phyloP scores from a whole-genome alignment of 306 rosid genomes.

The Lathyrus sativus region DNA sequence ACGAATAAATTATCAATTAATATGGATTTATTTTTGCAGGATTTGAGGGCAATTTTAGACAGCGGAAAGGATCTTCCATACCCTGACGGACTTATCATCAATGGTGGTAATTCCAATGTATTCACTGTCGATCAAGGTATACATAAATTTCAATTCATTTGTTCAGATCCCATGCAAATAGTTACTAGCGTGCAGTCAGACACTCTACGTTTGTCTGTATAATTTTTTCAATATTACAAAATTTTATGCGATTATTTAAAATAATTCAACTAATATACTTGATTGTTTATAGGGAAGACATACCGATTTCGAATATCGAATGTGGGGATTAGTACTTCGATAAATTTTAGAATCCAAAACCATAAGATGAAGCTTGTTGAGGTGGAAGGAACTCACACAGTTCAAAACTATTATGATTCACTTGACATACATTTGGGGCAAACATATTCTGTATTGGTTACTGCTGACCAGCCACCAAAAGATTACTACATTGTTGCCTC shows the following conservation, averaged over 20 bases:
- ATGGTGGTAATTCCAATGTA: slow-evolving; percentile 70
- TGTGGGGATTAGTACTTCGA: slow-evolving; percentile 74
- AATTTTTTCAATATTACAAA: neutral
- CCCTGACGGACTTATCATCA: slow-evolving; percentile 83
- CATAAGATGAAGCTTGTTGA: slow-evolving; percentile 77
- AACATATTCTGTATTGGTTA: slow-evolving; percentile 70
- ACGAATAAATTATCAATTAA: neutral
- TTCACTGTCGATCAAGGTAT: slow-evolving; percentile 79
- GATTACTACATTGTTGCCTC: slow-evolving; percentile 76
- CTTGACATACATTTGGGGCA: slow-evolving; percentile 90
- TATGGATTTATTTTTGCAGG: slow-evolving; percentile 47
- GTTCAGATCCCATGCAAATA: neutral
- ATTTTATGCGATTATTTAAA: neutral
- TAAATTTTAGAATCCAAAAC: slow-evolving; percentile 85
- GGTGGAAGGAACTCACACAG: slow-evolving; percentile 88
- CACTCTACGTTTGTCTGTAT: neutral
- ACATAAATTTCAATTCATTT: neutral
- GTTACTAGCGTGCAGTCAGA: neutral
- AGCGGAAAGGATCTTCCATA: slow-evolving; percentile 77
- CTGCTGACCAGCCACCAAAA: slow-evolving; percentile 74
- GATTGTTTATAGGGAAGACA: slow-evolving; percentile 64
- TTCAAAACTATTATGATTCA: slow-evolving; percentile 74
- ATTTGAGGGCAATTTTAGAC: slow-evolving; percentile 76
- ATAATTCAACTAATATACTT: neutral
- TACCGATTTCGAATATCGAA: slow-evolving; percentile 82